Conservation (phyloP, 805 yeast species). For the Nakazawaea ernobii region DNA sequence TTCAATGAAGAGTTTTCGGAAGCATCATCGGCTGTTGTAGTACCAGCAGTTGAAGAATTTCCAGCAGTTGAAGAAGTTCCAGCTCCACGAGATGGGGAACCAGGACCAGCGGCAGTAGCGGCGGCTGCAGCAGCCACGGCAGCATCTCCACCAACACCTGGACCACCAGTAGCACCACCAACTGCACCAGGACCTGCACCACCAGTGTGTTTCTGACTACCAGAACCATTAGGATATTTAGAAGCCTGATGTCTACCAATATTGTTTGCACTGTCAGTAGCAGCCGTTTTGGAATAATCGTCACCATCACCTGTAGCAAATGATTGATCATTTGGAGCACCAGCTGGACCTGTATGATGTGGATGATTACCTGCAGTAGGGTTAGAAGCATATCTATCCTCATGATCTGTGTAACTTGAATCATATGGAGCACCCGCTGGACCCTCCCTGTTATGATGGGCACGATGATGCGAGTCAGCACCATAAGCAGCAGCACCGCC, state of each 20-base stretch:
- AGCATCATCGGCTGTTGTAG: too few relatives aligned
- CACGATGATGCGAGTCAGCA: background rate
- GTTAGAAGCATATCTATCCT: background rate
- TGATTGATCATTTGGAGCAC: background rate
- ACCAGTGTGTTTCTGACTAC: conserved; percentile 4
- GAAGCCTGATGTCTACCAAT: conserved; percentile 8
- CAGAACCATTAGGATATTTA: conserved; percentile 3
- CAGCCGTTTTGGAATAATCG: conserved; percentile 1
- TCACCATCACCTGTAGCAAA: conserved; percentile 2
- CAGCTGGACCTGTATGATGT: background rate
- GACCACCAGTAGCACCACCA: conserved; percentile 12
- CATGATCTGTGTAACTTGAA: background rate
- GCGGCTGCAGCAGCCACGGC: conserved; percentile 3
- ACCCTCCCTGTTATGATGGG: conserved; percentile 1
- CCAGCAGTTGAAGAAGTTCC: background rate
- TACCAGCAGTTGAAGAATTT: background rate
- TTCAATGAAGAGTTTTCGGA: conserved; percentile 12
- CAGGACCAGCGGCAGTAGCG: conserved; percentile 1
- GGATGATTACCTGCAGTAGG: background rate
- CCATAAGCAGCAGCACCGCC: background rate
- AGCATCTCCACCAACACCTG: conserved; percentile 10
- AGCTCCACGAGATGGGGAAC: background rate
- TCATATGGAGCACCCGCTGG: conserved; percentile 9
- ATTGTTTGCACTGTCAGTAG: conserved; percentile 1
- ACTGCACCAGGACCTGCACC: conserved; percentile 9